Evolutionary conservation across 2,329 filamentous ascomycete genomes (phyloP).

Genomic region (Ploettnerulaceae sp.): DNA sequence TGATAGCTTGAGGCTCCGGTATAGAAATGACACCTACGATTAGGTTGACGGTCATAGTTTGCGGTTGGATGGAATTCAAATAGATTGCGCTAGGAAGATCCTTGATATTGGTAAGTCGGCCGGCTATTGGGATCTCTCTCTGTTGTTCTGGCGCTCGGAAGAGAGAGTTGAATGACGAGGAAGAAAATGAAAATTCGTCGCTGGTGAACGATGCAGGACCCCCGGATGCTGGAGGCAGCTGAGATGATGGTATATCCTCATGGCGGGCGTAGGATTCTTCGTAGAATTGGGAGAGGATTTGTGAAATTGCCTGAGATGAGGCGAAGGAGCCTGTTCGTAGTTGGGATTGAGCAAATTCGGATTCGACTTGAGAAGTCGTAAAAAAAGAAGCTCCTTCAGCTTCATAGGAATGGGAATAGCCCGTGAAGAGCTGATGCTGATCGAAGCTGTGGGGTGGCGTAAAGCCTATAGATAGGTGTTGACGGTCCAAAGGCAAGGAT

Average conservation of each 20-base stretch:
- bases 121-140: conserved; percentile 27
- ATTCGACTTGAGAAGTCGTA: conserved; percentile 39
- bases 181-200: conserved; percentile 30
- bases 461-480: conserved; percentile 47
- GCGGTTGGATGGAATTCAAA: conserved; percentile 64
- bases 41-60: conserved; percentile 77
- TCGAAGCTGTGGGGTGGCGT: conserved; percentile 39
- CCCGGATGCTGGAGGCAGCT: conserved; percentile 38
- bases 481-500: conserved; percentile 44
- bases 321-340: conserved; percentile 4
- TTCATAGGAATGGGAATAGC: conserved; percentile 45
- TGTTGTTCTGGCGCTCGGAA: conserved; percentile 23
- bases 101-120: conserved; percentile 56
- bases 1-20: conserved; percentile 61
- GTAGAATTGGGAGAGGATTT: conserved; percentile 61
- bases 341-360: conserved; percentile 18
- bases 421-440: conserved; percentile 42
- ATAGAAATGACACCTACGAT: conserved; percentile 76
- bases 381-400: conserved; percentile 43
- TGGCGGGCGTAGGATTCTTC: conserved; percentile 72
- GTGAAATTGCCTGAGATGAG: conserved; percentile 19
- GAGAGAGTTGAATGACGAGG: conserved; percentile 36
- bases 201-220: conserved; percentile 29
- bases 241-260: conserved; percentile 59
- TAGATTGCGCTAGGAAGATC: conserved; percentile 65